Percentiles rank a stretch among this genome's conserved stretches.
Conservation (phyloP, 345 rosid genomes). For the Tarenaya hassleriana region DNA sequence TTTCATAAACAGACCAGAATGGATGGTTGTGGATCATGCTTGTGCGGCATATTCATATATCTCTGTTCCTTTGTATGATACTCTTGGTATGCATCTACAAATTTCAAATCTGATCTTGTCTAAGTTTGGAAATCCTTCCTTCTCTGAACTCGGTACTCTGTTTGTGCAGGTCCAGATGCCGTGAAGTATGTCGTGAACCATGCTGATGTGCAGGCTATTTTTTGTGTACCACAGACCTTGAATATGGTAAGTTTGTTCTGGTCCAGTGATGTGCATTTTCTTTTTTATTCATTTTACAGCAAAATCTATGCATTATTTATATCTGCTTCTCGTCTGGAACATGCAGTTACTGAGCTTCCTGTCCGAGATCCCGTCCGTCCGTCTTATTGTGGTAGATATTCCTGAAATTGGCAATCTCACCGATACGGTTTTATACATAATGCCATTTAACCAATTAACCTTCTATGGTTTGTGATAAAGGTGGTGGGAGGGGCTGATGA, state of each 20-base stretch:
- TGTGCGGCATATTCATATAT: conserved; percentile 87
- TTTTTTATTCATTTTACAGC: too few relatives aligned
- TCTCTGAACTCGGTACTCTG: conserved; percentile 17
- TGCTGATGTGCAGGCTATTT: conserved; percentile 67
- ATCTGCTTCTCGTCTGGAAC: neutral
- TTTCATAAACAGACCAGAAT: conserved; percentile 83
- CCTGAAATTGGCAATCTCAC: conserved; percentile 11
- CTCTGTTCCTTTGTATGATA: conserved; percentile 88
- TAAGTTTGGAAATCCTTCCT: neutral
- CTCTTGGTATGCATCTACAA: conserved; percentile 56
- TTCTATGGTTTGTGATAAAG: conserved; percentile 29
- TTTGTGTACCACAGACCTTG: conserved; percentile 74
- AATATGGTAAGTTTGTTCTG: conserved; percentile 50
- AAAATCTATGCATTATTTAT: neutral
- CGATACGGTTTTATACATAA: neutral
- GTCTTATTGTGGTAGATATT: conserved; percentile 64
- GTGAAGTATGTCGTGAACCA: conserved; percentile 72
- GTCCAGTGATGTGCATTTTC: conserved; percentile 3
- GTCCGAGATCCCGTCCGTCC: conserved; percentile 65
- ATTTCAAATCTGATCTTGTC: neutral
- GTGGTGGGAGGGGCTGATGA: conserved; percentile 78
- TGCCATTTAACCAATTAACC: neutral
- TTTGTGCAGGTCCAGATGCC: conserved; percentile 73
- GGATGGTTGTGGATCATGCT: conserved; percentile 92
- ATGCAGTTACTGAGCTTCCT: conserved; percentile 72